Conservation (phyloP, 179 eudicot genomes). For the Silene noctiflora region DNA sequence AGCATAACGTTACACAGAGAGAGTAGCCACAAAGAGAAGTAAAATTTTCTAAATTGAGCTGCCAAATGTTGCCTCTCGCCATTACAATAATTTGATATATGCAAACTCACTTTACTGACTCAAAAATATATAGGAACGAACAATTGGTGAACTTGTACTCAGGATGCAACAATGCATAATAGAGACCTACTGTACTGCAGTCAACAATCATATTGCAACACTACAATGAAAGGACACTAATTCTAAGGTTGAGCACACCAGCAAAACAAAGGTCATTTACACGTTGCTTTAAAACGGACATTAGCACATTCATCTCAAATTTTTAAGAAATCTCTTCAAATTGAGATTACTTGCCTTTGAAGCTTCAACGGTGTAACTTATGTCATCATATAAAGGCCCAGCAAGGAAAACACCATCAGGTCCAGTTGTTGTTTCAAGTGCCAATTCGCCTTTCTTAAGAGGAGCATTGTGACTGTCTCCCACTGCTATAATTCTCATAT, state of each 20-base stretch:
- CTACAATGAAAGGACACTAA: background rate
- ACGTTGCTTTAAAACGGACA: background rate
- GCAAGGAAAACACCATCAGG: conserved; percentile 68
- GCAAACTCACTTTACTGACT: background rate
- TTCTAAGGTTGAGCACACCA: background rate
- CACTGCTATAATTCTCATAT: conserved; percentile 61
- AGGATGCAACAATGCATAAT: background rate
- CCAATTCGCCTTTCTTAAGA: conserved; percentile 67
- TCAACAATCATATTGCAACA: background rate
- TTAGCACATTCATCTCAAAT: background rate
- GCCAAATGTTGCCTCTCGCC: background rate
- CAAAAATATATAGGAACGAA: background rate
- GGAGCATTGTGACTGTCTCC: conserved; percentile 61
- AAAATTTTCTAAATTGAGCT: background rate
- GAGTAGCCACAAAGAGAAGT: too few species aligned
- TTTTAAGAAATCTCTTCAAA: background rate
- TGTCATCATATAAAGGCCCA: conserved; percentile 93
- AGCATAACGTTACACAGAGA: background rate
- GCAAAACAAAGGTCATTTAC: background rate
- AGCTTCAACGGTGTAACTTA: conserved; percentile 67
- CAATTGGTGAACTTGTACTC: background rate
- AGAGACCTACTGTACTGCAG: background rate
- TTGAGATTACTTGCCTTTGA: conserved; percentile 59
- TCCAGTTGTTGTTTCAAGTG: conserved; percentile 66
- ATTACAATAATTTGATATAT: background rate